Base-by-base conservation (phyloP, 2,329 filamentous ascomycete species). In the Claviceps sp. region DNA sequence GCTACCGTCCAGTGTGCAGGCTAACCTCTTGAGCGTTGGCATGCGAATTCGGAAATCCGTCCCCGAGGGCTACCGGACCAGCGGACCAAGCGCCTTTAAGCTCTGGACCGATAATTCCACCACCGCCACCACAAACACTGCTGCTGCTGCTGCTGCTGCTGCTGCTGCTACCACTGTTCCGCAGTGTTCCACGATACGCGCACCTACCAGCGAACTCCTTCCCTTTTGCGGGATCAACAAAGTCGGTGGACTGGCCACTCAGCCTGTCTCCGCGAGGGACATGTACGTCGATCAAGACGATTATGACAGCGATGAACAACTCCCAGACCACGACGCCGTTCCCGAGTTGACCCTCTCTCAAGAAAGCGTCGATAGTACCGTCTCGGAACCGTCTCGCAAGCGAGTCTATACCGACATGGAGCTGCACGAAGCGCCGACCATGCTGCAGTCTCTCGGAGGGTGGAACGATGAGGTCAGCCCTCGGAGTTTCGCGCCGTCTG, bases 1-100 rank as follows among this genome's bases (percentile, higher is more conserved):
- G 4, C 72, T 90, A 14, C 82, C 87, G 1, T 67, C 75, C 23
- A 74, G 74, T 7, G 75, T 94, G 36, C 88, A 95, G 67, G 77
- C 89, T 38, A 86, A 86, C 55, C 82, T 97, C n/a, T 75, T 96
- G 43, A 87, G 78, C 60, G 91, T 97, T 57, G 91, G 91, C 61
- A 96, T 96, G 89, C 84, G 91, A 23, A 78, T 97, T 49, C 85
- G 91, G 64, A 97, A 97, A 71, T 86, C 86, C 11, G 86, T 97
- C 7, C 85, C 88, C 0, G 90, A 96, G 65, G 91, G 91, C 54
- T 96, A 96, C 76, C 94, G 95, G 72, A 95, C 87, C 1, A 66
- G 64, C 56, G 60, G 63, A 50, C 70, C 73, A 54, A 71, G 69
- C 57, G 66, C 62, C 47, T 80, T 79, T 61, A 69, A 74, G 46